These are phyloP conservation scores for Flagelloscypha sp. DNA, from an alignment of 768 basidiomycete genomes.

Conservation along the genomic window DNA sequence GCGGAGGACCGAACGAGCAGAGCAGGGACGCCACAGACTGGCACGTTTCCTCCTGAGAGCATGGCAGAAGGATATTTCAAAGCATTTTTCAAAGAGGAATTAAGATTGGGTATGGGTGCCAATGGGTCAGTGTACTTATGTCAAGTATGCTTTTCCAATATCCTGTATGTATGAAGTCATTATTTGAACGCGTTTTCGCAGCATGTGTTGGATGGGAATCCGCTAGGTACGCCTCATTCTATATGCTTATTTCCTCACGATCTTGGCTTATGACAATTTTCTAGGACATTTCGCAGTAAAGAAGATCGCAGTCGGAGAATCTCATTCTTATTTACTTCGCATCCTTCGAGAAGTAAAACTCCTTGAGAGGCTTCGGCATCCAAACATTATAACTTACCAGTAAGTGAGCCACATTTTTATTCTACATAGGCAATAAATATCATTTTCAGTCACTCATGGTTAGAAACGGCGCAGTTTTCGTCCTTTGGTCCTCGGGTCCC, in stretches of 20 bases:
- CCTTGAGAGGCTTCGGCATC: slow-evolving; percentile 79
- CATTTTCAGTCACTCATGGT: slow-evolving; percentile 75
- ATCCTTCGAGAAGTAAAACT: slow-evolving; percentile 72
- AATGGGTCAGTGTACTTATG: slow-evolving; percentile 88
- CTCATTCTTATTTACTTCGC: slow-evolving; percentile 74
- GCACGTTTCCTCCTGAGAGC: slow-evolving; percentile 53
- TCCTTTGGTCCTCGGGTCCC: slow-evolving; percentile 84
- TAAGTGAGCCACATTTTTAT: slow-evolving; percentile 15
- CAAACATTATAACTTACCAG: slow-evolving; percentile 93
- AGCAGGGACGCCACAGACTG: slow-evolving; percentile 6
- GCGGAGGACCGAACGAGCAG: slow-evolving; percentile 6
- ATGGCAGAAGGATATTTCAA: slow-evolving; percentile 93
- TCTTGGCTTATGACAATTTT: slow-evolving; percentile 3
- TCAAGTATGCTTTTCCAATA: slow-evolving; percentile 47
- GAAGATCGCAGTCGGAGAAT: slow-evolving; percentile 92
- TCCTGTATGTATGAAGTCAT: too few relatives aligned
- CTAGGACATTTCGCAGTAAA: slow-evolving; percentile 87
- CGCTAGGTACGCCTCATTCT: slow-evolving; percentile 46
- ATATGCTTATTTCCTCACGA: slow-evolving; percentile 2
- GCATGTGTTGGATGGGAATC: slow-evolving; percentile 84
- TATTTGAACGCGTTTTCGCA: too few relatives aligned
- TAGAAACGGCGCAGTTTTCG: slow-evolving; percentile 81
- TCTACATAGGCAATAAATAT: too few relatives aligned
- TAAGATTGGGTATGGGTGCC: slow-evolving; percentile 87
- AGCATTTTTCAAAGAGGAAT: slow-evolving; percentile 88